These are phyloP conservation scores for Capsella bursapastoris DNA, from an alignment of 345 rosid species.

Conservation along the genomic window DNA sequence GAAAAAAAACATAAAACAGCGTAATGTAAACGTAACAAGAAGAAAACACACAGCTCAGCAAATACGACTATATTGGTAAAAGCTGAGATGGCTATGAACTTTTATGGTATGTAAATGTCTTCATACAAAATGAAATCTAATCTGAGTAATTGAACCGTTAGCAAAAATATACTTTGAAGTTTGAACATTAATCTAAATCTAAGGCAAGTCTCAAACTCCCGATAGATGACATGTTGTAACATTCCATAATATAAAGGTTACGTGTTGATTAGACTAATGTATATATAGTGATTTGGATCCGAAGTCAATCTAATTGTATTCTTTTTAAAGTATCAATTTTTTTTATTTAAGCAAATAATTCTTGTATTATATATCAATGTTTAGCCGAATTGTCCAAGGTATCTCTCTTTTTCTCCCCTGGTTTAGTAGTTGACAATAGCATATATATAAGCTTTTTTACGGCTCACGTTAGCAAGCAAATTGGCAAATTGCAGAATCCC, in stretches of 20 bases:
- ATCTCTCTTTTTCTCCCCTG: constrained; percentile 6
- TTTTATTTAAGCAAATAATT: not conserved
- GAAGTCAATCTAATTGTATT: constrained; percentile 15
- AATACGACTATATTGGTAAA: not conserved
- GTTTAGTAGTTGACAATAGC: constrained; percentile 33
- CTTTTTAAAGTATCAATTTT: constrained; percentile 26
- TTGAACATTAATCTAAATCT: not conserved
- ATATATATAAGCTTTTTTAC: constrained; percentile 1
- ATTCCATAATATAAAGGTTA: constrained; percentile 32
- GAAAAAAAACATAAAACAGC: not conserved
- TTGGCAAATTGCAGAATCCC: constrained; percentile 29
- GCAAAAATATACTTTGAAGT: not conserved
- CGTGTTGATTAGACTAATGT: constrained; percentile 26
- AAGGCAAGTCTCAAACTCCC: not conserved
- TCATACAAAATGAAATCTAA: not conserved
- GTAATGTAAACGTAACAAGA: not conserved
- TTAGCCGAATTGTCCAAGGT: constrained; percentile 18
- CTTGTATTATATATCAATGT: not conserved
- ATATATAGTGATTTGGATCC: not conserved
- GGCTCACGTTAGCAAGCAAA: constrained; percentile 34
- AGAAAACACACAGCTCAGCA: constrained; percentile 2
- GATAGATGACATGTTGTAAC: constrained; percentile 5
- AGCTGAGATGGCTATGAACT: constrained; percentile 13
- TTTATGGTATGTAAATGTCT: not conserved
- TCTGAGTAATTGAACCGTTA: not conserved